Evolutionary conservation across 352 stramenopile genomes (phyloP).

Genomic region (Phytophthora brassicae): DNA sequence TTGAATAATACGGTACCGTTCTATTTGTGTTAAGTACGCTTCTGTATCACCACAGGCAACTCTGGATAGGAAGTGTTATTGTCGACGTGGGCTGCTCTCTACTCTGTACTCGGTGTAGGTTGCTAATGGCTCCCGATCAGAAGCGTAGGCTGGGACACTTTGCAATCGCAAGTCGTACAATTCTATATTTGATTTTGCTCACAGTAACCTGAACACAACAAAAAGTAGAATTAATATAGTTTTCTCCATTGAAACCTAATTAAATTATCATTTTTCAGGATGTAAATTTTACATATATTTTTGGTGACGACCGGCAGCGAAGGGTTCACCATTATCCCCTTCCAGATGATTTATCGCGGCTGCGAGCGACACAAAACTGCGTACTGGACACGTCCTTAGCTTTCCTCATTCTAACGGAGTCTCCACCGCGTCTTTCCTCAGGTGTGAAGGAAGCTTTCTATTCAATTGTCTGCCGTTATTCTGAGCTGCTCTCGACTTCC

Average conservation of each 20-base stretch:
- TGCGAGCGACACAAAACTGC: background rate
- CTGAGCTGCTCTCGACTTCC: background rate
- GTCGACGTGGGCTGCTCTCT: background rate
- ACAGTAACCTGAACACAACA: background rate
- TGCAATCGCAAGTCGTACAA: background rate
- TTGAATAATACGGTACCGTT: too few species aligned
- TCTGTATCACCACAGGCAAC: background rate
- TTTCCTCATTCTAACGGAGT: background rate
- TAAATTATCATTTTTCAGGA: too few species aligned
- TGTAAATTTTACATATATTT: background rate
- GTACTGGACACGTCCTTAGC: background rate
- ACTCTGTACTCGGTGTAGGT: background rate
- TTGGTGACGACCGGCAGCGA: background rate
- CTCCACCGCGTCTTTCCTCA: constrained; percentile 16
- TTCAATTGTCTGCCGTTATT: background rate
- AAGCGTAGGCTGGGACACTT: background rate
- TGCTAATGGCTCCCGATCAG: background rate
- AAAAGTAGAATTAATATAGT: background rate
- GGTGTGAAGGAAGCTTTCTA: background rate
- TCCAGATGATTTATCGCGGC: constrained; percentile 15
- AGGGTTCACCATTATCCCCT: background rate
- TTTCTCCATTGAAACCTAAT: too few species aligned
- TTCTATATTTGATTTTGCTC: background rate
- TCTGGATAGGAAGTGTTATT: background rate
- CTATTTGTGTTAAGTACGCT: background rate